Percentiles rank a stretch among this genome's conserved stretches.
phyloP scores from a whole-genome alignment of 257 asterid species.

The Rehmannia glutinosa region DNA sequence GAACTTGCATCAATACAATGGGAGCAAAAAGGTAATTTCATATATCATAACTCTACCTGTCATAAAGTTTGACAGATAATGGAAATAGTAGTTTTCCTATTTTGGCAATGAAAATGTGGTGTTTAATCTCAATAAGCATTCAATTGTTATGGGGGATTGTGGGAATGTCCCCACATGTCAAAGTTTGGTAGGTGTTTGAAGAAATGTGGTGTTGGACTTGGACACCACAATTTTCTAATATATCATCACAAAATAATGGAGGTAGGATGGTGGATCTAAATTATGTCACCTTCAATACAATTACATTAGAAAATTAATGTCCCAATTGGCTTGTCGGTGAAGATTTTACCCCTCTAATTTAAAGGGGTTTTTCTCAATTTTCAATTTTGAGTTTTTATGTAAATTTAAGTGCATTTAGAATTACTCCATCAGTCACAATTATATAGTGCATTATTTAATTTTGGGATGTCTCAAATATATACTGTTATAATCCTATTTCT shows the following conservation, averaged over 20 bases:
- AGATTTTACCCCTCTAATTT: not conserved
- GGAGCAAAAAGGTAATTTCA: too few relatives aligned
- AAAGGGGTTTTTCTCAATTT: not conserved
- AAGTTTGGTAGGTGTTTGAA: slow-evolving; percentile 26
- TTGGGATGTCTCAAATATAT: too few relatives aligned
- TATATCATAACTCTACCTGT: too few relatives aligned
- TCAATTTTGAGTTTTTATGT: not conserved
- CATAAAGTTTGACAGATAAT: too few relatives aligned
- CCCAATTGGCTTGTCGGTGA: slow-evolving; percentile 29
- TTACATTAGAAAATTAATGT: slow-evolving; percentile 2
- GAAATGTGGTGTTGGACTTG: slow-evolving; percentile 23
- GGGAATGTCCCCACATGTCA: slow-evolving; percentile 34
- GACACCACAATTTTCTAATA: slow-evolving; percentile 19
- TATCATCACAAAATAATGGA: slow-evolving; percentile 29
- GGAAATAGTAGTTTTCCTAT: not conserved
- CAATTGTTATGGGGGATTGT: slow-evolving; percentile 12
- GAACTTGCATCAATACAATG: not conserved
- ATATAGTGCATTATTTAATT: too few relatives aligned
- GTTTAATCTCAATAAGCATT: slow-evolving; percentile 16
- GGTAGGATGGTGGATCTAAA: slow-evolving; percentile 22
- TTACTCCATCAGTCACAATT: too few relatives aligned
- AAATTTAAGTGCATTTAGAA: not conserved
- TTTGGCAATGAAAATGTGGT: slow-evolving; percentile 14
- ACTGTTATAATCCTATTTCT: too few relatives aligned
- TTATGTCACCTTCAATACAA: slow-evolving; percentile 25